Percentiles rank a stretch among this genome's conserved stretches.
These are phyloP conservation scores for Glutinoglossum americanum DNA, from an alignment of 495 filamentous ascomycete genomes.

Conservation along the genomic window DNA sequence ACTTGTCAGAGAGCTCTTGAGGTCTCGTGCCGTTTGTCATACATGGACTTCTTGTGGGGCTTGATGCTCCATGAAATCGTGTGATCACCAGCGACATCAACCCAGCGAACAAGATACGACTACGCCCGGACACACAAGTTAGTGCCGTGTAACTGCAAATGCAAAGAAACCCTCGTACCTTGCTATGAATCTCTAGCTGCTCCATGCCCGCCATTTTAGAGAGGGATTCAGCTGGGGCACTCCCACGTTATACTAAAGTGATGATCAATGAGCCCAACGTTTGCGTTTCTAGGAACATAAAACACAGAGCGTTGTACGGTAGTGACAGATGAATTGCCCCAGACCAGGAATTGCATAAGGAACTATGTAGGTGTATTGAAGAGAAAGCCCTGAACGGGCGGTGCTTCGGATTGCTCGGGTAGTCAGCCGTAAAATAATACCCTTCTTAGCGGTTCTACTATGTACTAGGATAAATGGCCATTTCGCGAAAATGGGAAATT, in stretches of 20 bases:
- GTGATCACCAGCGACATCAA: constrained; percentile 65
- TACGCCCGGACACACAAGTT: constrained; percentile 16
- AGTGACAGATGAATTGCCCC: background rate
- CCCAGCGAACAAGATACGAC: constrained; percentile 97
- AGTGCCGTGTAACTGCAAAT: background rate
- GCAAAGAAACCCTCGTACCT: constrained; percentile 31
- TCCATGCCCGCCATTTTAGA: constrained; percentile 75
- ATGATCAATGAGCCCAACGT: background rate
- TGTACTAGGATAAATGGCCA: no score
- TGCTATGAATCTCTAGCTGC: constrained; percentile 93
- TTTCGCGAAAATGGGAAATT: no score
- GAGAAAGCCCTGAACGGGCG: background rate
- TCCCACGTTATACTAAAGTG: background rate
- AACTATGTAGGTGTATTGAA: background rate
- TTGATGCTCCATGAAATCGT: constrained; percentile 97
- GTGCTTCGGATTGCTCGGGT: background rate
- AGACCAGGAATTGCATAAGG: background rate
- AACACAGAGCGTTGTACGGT: background rate
- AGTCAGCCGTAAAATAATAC: background rate
- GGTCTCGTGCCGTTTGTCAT: constrained; percentile 12
- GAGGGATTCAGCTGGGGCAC: background rate
- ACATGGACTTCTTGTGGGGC: constrained; percentile 88
- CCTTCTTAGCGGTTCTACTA: background rate
- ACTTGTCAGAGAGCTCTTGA: background rate
- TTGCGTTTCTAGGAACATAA: background rate